A percentile compares a stretch with the other conserved stretches of the same genome.
Evolutionary conservation across 805 yeast genomes (phyloP).

Genomic region (Starmera amethionina): DNA sequence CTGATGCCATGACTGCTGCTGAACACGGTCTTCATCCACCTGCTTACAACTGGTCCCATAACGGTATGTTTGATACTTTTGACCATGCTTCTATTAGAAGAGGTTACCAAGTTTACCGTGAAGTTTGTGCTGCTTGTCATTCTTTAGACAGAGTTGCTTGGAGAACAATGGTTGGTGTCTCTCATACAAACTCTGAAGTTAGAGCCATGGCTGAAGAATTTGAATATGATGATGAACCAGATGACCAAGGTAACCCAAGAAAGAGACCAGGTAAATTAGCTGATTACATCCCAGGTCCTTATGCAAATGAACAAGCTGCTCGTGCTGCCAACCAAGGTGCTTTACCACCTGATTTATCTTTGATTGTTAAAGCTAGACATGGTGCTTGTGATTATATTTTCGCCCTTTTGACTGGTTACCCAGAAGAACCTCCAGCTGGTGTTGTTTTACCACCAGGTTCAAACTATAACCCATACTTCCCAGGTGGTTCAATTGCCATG

Average conservation of each 20-base stretch:
- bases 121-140: constrained; percentile 99
- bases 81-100: constrained; percentile 96
- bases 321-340: constrained; percentile 99
- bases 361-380: constrained; percentile 98
- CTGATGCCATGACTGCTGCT: constrained; percentile 96
- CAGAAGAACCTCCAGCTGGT: constrained; percentile 98
- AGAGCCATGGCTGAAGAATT: constrained; percentile 91
- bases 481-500: constrained; percentile 99
- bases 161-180: constrained; percentile 96
- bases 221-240: constrained; percentile 98
- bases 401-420: constrained; percentile 93
- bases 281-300: constrained; percentile 90
- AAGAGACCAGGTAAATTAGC: constrained; percentile 98
- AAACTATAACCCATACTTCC: constrained; percentile 99
- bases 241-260: constrained; percentile 95
- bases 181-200: constrained; percentile 85
- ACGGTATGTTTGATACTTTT: constrained; percentile 81
- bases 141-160: constrained; percentile 95
- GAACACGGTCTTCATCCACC: constrained; percentile 99
- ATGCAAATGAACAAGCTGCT: constrained; percentile 97
- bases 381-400: constrained; percentile 96
- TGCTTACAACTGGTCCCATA: constrained; percentile 86
- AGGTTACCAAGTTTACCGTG: constrained; percentile 98
- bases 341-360: constrained; percentile 93
- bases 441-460: constrained; percentile 86